Evolutionary conservation across 768 basidiomycete species (phyloP), one percentile per base, ranked within the genome.

Genomic region (Lentinula detonsa): DNA sequence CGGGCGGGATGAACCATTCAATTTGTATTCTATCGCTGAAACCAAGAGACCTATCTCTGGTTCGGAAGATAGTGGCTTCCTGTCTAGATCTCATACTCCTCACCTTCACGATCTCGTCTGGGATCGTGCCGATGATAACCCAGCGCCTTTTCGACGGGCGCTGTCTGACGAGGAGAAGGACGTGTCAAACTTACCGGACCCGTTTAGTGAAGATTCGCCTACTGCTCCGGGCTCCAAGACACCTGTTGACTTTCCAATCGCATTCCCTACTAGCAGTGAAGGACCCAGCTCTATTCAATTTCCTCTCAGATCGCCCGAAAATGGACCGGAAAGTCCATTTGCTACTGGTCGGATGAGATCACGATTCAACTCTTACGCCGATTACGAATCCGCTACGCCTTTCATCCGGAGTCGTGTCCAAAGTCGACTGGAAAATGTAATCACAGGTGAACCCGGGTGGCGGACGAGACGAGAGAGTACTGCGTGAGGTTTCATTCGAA

Each of bases 381-480:
- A 93, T 63, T 84, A 86, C 49, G 90, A 93, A 50, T 76, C 76
- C 4, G 72, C 83, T 15, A 87, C 91, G 4, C 90, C 91, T 10
- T 93, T 93, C 71, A 87, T 92, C 65, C 82, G 92, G 53, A 94
- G 91, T 71, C 85, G 92, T 49, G 91, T 87, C 7, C 91, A 89
- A 62, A 93, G 92, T 69, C 79, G 90, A 55, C 72, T 92, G 53
- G 88, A 91, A 63, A 78, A 72, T 59, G 71, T 85, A 46, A 71
- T 75, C 35, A 79, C 70, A 18, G 67, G 78, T 2, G 91, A 93
- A 65, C 79, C 86, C 35, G 90, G 88, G 4, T 96, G 94, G 94
- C 80, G 94, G 55, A 91, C 87, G 10, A 79, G 93, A 66, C 81
- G 91, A 53, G 93, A 95, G 73, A 94, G 93, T 65, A 93, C 91